phyloP scores from a whole-genome alignment of 2,329 filamentous ascomycete genomes.

The Cercospora zeae-maydis region DNA sequence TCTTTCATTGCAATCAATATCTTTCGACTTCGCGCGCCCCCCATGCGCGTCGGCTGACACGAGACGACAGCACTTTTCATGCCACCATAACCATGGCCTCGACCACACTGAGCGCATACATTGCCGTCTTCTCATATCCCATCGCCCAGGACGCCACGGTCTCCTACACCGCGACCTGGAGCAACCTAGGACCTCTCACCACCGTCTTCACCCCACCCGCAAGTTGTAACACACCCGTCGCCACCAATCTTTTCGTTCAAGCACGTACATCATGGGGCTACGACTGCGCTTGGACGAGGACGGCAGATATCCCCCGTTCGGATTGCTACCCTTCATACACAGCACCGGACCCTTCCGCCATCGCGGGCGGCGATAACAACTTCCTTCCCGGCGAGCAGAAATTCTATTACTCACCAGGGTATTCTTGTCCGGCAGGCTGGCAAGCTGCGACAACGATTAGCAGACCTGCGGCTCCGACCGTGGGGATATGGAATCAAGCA shows the following conservation, averaged over 20 bases:
- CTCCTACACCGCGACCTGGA: constrained; percentile 13
- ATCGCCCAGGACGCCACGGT: background rate
- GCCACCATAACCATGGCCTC: constrained; percentile 2
- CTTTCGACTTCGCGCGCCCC: background rate
- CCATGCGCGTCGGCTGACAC: background rate
- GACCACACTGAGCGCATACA: constrained; percentile 2
- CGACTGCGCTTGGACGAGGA: constrained; percentile 5
- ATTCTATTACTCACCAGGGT: constrained; percentile 9
- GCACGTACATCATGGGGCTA: background rate
- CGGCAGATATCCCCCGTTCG: constrained; percentile 1
- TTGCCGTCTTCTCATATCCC: background rate
- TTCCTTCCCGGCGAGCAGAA: constrained; percentile 8
- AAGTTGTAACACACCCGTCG: constrained; percentile 3
- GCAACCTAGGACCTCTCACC: constrained; percentile 7
- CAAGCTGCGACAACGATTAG: constrained; percentile 8
- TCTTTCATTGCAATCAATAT: background rate
- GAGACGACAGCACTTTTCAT: background rate
- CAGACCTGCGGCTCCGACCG: background rate
- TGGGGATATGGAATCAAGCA: constrained; percentile 4
- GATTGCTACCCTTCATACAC: constrained; percentile 11
- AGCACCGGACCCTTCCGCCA: background rate
- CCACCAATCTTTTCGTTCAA: constrained; percentile 10
- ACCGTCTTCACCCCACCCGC: constrained; percentile 7
- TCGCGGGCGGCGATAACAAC: background rate
- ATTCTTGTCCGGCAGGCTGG: constrained; percentile 10